phyloP scores from a whole-genome alignment of 2,329 filamentous ascomycete genomes.

The Biscogniauxia mediterranea region DNA sequence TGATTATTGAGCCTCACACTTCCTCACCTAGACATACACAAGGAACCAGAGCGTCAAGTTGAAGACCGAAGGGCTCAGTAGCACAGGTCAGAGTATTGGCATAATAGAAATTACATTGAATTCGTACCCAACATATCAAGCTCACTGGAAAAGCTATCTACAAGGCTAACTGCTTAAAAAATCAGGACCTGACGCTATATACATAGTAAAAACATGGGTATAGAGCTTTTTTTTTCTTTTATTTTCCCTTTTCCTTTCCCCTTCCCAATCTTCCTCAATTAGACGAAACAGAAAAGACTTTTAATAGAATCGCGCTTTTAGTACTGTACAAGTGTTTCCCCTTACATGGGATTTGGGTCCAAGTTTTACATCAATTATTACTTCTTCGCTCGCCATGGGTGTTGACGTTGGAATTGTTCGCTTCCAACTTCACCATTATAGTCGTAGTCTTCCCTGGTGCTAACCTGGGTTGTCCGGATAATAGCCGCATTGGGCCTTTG shows the following conservation, averaged over 20 bases:
- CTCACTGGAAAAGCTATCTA: not conserved
- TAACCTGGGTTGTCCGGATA: conserved; percentile 22
- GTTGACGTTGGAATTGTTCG: conserved; percentile 14
- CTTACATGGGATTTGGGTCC: not conserved
- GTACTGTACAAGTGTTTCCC: conserved; percentile 1
- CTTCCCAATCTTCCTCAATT: not conserved
- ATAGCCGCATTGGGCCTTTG: conserved; percentile 17
- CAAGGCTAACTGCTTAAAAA: not conserved
- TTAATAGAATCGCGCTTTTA: not conserved
- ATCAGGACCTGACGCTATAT: not conserved
- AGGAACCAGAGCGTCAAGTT: too few species aligned
- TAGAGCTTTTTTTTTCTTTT: not conserved
- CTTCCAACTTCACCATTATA: conserved; percentile 10
- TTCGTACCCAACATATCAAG: not conserved
- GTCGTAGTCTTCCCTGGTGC: conserved; percentile 17
- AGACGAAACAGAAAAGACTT: not conserved
- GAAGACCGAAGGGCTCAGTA: not conserved
- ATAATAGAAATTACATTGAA: not conserved
- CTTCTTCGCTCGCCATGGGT: conserved; percentile 12
- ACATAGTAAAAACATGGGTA: not conserved
- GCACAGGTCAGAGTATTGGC: too few species aligned
- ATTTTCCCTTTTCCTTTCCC: too few species aligned
- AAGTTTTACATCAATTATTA: not conserved
- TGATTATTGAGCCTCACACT: not conserved
- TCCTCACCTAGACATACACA: too few species aligned